phyloP scores from a whole-genome alignment of 106 monocot genomes.

The Platanthera guangdongensis region DNA sequence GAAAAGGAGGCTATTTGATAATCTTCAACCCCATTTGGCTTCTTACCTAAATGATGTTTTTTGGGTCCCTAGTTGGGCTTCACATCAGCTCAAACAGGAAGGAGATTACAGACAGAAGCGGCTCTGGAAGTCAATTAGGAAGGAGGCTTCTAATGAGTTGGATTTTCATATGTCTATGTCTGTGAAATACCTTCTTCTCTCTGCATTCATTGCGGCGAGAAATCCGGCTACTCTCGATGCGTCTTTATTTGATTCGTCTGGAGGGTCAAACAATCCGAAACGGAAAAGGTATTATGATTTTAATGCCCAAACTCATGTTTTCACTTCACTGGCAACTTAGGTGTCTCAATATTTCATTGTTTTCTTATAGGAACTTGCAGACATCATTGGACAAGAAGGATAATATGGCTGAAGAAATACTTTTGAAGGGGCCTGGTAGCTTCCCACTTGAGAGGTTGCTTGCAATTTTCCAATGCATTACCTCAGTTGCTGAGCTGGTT shows the following conservation, averaged over 20 bases:
- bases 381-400: slow-evolving; percentile 54
- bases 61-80: slow-evolving; percentile 24
- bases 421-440: slow-evolving; percentile 87
- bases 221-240: slow-evolving; percentile 97
- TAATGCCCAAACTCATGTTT: neutral
- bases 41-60: slow-evolving; percentile 56
- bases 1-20: slow-evolving; percentile 72
- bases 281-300: slow-evolving; percentile 57
- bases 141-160: slow-evolving; percentile 36
- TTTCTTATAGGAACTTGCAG: slow-evolving; percentile 46
- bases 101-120: slow-evolving; percentile 19
- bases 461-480: slow-evolving; percentile 90
- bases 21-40: slow-evolving; percentile 45
- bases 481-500: slow-evolving; percentile 48
- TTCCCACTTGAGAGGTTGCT: slow-evolving; percentile 89
- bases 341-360: slow-evolving; percentile 3
- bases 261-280: slow-evolving; percentile 44
- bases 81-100: slow-evolving; percentile 12
- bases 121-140: slow-evolving; percentile 27
- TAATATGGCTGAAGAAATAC: slow-evolving; percentile 43
- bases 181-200: slow-evolving; percentile 79
- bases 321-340: neutral
- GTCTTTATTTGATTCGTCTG: slow-evolving; percentile 74
- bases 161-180: slow-evolving; percentile 93
- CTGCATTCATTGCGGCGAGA: slow-evolving; percentile 88